These are phyloP conservation scores for Fragaria iinumae DNA, from an alignment of 306 rosid species.

Conservation along the genomic window DNA sequence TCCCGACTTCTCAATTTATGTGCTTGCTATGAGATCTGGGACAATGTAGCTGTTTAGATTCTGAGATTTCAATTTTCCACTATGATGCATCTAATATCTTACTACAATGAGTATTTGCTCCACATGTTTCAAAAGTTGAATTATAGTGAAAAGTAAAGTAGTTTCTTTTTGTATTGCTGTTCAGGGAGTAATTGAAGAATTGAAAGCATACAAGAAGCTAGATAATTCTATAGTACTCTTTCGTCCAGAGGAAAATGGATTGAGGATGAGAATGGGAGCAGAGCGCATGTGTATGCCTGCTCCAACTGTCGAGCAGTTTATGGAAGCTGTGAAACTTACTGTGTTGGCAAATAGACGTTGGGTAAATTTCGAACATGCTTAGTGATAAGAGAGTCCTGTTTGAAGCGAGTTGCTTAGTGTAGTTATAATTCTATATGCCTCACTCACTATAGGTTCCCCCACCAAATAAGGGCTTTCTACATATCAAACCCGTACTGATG, in stretches of 20 bases:
- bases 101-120: not conserved
- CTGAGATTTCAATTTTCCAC: not conserved
- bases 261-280: constrained; percentile 46
- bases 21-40: not conserved
- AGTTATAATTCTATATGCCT: not conserved
- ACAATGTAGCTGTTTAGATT: not conserved
- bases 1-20: not conserved
- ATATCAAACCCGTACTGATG: constrained; percentile 12
- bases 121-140: not conserved
- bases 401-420: not conserved
- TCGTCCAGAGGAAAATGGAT: constrained; percentile 42
- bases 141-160: not conserved
- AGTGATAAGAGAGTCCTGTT: not conserved
- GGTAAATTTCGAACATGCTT: constrained; percentile 19
- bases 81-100: not conserved
- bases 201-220: constrained; percentile 30
- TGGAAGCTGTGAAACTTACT: constrained; percentile 24
- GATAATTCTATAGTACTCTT: constrained; percentile 32
- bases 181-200: constrained; percentile 15
- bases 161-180: not conserved
- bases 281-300: constrained; percentile 39
- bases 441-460: constrained; percentile 9
- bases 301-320: constrained; percentile 43
- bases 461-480: constrained; percentile 15
- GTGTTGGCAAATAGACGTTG: constrained; percentile 29